Base-by-base conservation (phyloP, 2,329 filamentous ascomycete species). In the Sporothrix pallida region DNA sequence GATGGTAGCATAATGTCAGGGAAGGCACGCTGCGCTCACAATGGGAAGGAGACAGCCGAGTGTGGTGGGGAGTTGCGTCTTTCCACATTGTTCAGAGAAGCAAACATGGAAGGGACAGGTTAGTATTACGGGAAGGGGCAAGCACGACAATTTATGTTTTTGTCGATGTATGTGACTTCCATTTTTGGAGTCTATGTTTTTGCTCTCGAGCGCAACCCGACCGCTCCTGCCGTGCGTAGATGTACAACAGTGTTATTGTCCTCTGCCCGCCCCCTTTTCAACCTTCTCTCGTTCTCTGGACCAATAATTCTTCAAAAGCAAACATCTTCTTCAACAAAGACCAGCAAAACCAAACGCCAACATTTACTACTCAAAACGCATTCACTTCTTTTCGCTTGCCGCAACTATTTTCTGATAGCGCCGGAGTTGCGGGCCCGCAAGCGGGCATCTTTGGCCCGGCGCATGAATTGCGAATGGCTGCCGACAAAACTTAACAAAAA, bases 391-490 rank as follows among this genome's bases (percentile, higher is more conserved):
- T 37, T 37, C 7, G n/a, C 3, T 46, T 6, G 12, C 5, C 8
- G 2, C 23, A 4, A 26, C 20, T 26, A 10, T 15, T 26, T 2
- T 42, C 1, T 42, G 3, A 3, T 42, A 12, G 17, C n/a, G 17
- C 42, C 62, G 42, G 42, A 42, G n/a, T 15, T 20, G 12, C 62
- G 62, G 42, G 17, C 42, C 37, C 62, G 62, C 31, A 17, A 44
- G 15, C 62, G 42, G 62, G 46, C n/a, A 48, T 15, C 42, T 65
- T 65, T 65, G n/a, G 20, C 42, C 62, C 37, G 62, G 60, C 37
- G 17, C 10, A 46, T 37, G 31, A 37, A 37, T 37, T 37, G 60
- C 60, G 44, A 37, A 63, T n/a, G 3, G 17, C 17, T 63, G 17
- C 60, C 60, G 58, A 62, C 31, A 15, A 58, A 37, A 23, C 17